Evolutionary conservation across 2,329 filamentous ascomycete species (phyloP), one percentile per base, ranked within the genome.

Genomic region (Arthrobotrys sinensis): DNA sequence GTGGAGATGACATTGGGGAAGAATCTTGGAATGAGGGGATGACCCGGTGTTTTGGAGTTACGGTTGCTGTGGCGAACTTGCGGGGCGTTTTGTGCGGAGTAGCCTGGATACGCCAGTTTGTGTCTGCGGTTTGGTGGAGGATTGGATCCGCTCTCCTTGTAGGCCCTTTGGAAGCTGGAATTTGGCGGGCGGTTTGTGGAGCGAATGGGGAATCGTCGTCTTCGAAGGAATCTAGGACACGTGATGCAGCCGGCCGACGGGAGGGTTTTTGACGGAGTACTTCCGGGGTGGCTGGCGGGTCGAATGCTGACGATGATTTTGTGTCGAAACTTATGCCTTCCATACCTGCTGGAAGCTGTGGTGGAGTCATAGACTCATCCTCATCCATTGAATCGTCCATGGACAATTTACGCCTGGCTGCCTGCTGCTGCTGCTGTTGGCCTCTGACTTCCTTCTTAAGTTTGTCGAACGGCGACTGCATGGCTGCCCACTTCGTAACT

Each of bases 81-180:
- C 79, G 68, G 11, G 79, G 68, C 3, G 80, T 63, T 82, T 82
- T 68, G 81, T 96, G 91, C 0, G 96, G 96, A 8, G 96, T 99
- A 4, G 95, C 93, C 84, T 96, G 93, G 24, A 99, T 88, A 36
- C 95, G 93, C 86, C 97, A 99, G 73, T 92, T 97, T 85, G 96
- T 97, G 86, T 98, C 94, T 4, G 97, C 89, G n/a, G 98, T 88
- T 75, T 92, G 92, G 84, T 98, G 95, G 46, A 99, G 88, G 7
- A 98, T 87, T 1, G 93, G 92, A 83, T 97, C 75, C 10, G 16
- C 55, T 34, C 93, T 77, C 90, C 83, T 86, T 75, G 83, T 83
- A 11, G 82, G 80, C 40, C 82, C 82, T 64, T 85, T 85, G 79
- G 83, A 83, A 83, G 84, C 82, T 82, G 86, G 83, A 82, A 86